Base-by-base conservation (phyloP, 441 rosid genomes). In the Pelargonium myrrhifolium region DNA sequence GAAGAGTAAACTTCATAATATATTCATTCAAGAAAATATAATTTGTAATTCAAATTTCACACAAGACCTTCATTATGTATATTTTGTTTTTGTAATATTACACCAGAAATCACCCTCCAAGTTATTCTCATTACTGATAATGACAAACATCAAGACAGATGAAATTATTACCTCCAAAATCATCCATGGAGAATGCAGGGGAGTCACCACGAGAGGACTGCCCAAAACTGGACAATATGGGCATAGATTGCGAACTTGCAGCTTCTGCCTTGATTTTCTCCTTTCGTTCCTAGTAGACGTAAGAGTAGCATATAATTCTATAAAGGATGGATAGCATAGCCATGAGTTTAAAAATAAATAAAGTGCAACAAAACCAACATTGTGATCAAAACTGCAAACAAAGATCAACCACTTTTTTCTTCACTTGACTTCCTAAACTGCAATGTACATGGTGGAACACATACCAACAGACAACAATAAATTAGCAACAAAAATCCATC, bases 261-360 rank as follows among this genome's bases (percentile, higher is more conserved):
- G 70, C 89, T 79, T 92, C 96, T 69, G 96, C 92, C 78, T 79
- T 87, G 69, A 85, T 77, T 76, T 89, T 84, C 76, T 89, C 87
- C 79, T 82, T 87, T n/a, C 51, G 73, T 42, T 92, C 99, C 99
- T 91, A 73, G 51, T 70, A 76, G 58, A 35, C 9, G 64, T 66
- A 65, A 62, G 20, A 76, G 67, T 10, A 78, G 14, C 65, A 71
- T 55, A 71, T 71, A 56, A 78, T 70, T 75, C 65, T 69, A 66
- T 35, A 64, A 9, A 42, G 65, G 64, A 65, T 0, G 17, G 35
- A 64, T 37, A 53, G 6, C 26, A 9, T 51, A 2, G 10, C 0
- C 47, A 42, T 1, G 9, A 11, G 15, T 45, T 45, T 35, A 35
- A 35, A 45, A 12, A 45, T 45, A 45, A 11, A 45, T n/a, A 10